Evolutionary conservation across 2,329 filamentous ascomycete genomes (phyloP), one percentile per base, ranked within the genome.

Genomic region (Aspergillus caelatus): DNA sequence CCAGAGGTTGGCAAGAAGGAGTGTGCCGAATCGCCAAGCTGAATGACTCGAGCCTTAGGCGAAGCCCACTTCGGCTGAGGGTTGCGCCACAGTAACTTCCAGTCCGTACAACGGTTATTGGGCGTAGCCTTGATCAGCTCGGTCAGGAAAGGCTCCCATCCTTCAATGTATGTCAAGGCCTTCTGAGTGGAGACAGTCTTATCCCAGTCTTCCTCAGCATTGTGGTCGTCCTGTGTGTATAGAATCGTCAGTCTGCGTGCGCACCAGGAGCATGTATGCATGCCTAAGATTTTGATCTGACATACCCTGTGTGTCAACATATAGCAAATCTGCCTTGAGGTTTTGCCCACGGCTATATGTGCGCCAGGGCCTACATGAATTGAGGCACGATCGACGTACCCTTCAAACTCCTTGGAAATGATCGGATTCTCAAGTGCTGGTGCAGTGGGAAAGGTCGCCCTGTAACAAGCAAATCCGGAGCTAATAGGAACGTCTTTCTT

Each of bases 281-380:
- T 16, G 14, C 12, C 5, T 0, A 16, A 14, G 2, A 26, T 9
- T 4, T 23, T 23, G 14, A 8, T 36, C 6, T 9, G 21, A 45
- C 34, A 36, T 62, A 62, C 60, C 55, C 60, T 34, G 34, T 39
- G 60, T 7, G 60, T 62, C 21, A 62, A 9, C 16, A 62, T 45
- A 10, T 48, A 62, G 21, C 60, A 62, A 8, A 58, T 53, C 23
- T 58, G 36, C 9, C 14, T 36, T 21, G 16, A 45, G 0, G 32
- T 50, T 26, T 62, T 58, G 0, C 60, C 39, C 5, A 41, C 26
- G 1, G 21, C 60, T n/a, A 62, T 36, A 43, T 58, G 60, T n/a
- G 60, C 60, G 16, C 54, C 60, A 12, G 60, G 53, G 9, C 60
- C 60, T 10, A 11, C 16, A 23, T 62, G 53, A 12, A 62, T 8